These are phyloP conservation scores for Yarrowia sp. DNA, from an alignment of 805 yeast species.

Conservation along the genomic window DNA sequence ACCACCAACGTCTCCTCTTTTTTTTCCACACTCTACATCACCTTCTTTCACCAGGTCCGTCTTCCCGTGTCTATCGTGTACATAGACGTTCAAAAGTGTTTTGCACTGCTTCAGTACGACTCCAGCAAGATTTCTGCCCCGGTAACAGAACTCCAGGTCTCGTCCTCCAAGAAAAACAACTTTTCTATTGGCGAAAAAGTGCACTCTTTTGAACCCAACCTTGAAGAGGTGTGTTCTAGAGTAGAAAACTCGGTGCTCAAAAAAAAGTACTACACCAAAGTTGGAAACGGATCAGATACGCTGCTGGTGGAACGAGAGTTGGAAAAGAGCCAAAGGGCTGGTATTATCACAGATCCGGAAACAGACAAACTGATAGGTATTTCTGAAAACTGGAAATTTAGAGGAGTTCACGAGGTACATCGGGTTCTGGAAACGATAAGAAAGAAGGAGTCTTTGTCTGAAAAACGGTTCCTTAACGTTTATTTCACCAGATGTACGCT, in stretches of 20 bases:
- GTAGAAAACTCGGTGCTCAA: neutral
- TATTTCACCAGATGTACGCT: slow-evolving; percentile 66
- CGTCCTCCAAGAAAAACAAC: neutral
- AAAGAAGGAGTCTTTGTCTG: slow-evolving; percentile 46
- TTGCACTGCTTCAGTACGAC: slow-evolving; percentile 12
- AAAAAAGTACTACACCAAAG: neutral
- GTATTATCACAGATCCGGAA: slow-evolving; percentile 58
- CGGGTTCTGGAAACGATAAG: slow-evolving; percentile 54
- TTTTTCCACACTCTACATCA: slow-evolving; percentile 8
- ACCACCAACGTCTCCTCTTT: slow-evolving; percentile 49
- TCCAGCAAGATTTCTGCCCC: slow-evolving; percentile 8
- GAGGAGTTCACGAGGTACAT: slow-evolving; percentile 64
- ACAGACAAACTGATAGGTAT: slow-evolving; percentile 53
- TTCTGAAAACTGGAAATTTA: slow-evolving; percentile 49
- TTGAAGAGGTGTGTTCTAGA: neutral
- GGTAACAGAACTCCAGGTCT: neutral
- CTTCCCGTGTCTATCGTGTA: slow-evolving; percentile 33
- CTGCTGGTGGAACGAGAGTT: neutral
- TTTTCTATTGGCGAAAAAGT: neutral
- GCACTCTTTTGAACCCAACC: neutral
- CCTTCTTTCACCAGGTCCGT: slow-evolving; percentile 47
- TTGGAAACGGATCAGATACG: neutral
- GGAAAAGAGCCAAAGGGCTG: neutral
- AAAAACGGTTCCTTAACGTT: slow-evolving; percentile 62
- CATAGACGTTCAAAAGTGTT: neutral